A percentile compares a stretch with the other conserved stretches of the same genome.
phyloP scores from a whole-genome alignment of 768 basidiomycete genomes.

The Mycena pura region DNA sequence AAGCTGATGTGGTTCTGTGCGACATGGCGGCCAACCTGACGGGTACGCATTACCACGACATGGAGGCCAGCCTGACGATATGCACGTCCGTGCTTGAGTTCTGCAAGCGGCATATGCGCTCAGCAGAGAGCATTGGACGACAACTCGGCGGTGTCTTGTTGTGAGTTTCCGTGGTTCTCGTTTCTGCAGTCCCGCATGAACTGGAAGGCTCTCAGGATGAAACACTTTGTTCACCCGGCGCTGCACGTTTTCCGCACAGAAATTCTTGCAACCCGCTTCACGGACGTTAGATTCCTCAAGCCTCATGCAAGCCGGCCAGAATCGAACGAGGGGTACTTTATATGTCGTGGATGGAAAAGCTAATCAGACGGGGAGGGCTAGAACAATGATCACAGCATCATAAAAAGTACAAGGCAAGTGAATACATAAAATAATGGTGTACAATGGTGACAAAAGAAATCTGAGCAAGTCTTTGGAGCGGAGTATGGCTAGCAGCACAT shows the following conservation, averaged over 20 bases:
- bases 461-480: too few relatives aligned
- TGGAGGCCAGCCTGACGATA: slow-evolving; percentile 72
- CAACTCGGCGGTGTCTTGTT: slow-evolving; percentile 60
- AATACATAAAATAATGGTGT: slow-evolving; percentile 5
- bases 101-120: slow-evolving; percentile 57
- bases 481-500: too few relatives aligned
- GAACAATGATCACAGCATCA: background rate
- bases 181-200: slow-evolving; percentile 11
- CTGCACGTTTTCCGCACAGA: slow-evolving; percentile 67
- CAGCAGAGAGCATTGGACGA: slow-evolving; percentile 50
- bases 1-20: slow-evolving; percentile 86
- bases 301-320: slow-evolving; percentile 81
- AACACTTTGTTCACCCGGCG: slow-evolving; percentile 83
- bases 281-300: slow-evolving; percentile 73
- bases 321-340: slow-evolving; percentile 85
- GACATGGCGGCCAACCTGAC: slow-evolving; percentile 91
- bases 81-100: slow-evolving; percentile 79
- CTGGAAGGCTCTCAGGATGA: slow-evolving; percentile 59
- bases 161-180: slow-evolving; percentile 44
- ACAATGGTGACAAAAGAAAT: too few relatives aligned
- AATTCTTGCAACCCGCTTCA: slow-evolving; percentile 69
- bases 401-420: slow-evolving; percentile 5
- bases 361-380: background rate
- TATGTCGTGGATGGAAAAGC: slow-evolving; percentile 77
- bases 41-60: slow-evolving; percentile 72